Evolutionary conservation across 2,329 filamentous ascomycete species (phyloP), one percentile per base, ranked within the genome.

Genomic region (Saccharata proteae): DNA sequence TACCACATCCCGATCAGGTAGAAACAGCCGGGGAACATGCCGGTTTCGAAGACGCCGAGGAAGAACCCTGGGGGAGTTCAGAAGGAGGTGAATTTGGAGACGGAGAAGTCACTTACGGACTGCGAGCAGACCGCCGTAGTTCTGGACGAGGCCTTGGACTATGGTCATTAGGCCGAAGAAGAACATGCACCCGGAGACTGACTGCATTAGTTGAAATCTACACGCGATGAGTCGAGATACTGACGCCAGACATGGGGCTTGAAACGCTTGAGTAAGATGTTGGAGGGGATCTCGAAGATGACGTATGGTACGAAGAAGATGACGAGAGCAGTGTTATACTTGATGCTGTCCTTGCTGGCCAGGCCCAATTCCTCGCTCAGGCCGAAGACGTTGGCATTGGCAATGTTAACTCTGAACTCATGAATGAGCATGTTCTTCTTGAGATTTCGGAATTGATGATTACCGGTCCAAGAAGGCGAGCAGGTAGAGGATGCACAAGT

Each of bases 171-270:
- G 60, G 7, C 83, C 81, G 43, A 93, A 94, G 36, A 73, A 59
- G 41, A 88, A 80, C 79, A 93, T 93, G 60, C 86, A 93, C 31
- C 73, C 50, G 4, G 78, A 75, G 15, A 93, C 59, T 63, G 21
- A 7, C 10, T 22, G 12, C 16, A 22, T 35, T 28, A 26, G 34
- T 17, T 14, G 22, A n/a, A n/a, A n/a, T n/a, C n/a, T n/a, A n/a
- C n/a, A n/a, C n/a, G n/a, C n/a, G n/a, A n/a, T n/a, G n/a, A n/a
- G n/a, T n/a, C n/a, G n/a, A n/a, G n/a, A 16, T 7, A 26, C 41
- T 30, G 26, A 47, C 58, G 54, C 66, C 66, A 69, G 15, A 69
- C 43, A 38, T 65, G 59, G 1, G 66, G 66, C 40, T 59, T 64
- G 38, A 69, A 54, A 33, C 60, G 61, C 47, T 69, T 68, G 28